Percentiles rank a stretch among this genome's conserved stretches.
Conservation (phyloP, 306 rosid genomes). For the Bauhinia variegata region DNA sequence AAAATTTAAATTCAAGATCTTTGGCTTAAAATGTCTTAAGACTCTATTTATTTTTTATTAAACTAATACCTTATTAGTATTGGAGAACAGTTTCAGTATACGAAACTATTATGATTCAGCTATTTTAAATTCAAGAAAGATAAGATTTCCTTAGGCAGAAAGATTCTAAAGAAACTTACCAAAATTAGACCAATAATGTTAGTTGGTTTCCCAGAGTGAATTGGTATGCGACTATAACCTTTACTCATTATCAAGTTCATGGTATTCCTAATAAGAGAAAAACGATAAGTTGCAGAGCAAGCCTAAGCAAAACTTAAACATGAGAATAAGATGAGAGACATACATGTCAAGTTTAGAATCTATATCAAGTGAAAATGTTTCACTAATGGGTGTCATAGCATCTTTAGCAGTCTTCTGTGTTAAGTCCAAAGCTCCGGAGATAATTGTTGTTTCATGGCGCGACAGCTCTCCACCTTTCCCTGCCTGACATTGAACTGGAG, state of each 20-base stretch:
- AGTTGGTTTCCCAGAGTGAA: conserved; percentile 53
- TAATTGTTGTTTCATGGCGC: conserved; percentile 60
- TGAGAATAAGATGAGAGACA: conserved; percentile 8
- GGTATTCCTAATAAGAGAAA: conserved; percentile 48
- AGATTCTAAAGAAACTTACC: conserved; percentile 39
- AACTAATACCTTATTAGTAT: too few species aligned
- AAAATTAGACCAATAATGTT: conserved; percentile 71
- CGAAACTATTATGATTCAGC: not conserved
- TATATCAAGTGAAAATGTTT: conserved; percentile 70
- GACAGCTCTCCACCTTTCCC: too few species aligned
- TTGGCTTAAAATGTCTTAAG: too few species aligned
- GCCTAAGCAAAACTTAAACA: not conserved
- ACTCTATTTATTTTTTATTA: too few species aligned
- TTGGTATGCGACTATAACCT: conserved; percentile 73
- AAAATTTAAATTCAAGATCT: too few species aligned
- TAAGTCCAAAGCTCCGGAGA: conserved; percentile 73
- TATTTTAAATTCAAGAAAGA: too few species aligned
- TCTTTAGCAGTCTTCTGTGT: conserved; percentile 66
- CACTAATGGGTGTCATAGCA: conserved; percentile 73
- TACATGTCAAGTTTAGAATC: conserved; percentile 69
- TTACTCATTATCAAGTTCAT: conserved; percentile 65
- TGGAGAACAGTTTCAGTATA: not conserved
- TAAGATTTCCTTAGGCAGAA: too few species aligned
- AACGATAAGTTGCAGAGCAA: not conserved
- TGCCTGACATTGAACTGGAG: too few species aligned